Evolutionary conservation across 805 yeast genomes (phyloP).

Genomic region (Candida patagonica): DNA sequence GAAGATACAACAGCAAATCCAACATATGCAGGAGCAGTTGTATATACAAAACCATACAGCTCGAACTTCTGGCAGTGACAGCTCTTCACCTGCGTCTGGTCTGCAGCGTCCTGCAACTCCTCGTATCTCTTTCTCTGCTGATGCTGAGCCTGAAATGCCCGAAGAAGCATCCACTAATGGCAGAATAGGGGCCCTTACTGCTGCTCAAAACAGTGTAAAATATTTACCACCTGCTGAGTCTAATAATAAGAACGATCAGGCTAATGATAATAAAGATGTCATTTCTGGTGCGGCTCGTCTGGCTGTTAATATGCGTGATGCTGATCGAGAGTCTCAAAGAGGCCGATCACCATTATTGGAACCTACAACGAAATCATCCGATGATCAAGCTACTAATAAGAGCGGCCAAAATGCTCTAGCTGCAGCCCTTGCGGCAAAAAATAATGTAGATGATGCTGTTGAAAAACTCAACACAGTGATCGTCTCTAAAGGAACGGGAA

Average conservation of each 20-base stretch:
- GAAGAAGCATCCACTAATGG: conserved; percentile 5
- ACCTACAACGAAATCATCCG: not conserved
- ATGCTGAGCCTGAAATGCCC: conserved; percentile 1
- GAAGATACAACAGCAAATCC: conserved; percentile 1
- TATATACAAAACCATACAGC: conserved; percentile 3
- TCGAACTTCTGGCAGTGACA: not conserved
- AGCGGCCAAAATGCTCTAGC: conserved; percentile 12
- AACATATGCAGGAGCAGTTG: conserved; percentile 3
- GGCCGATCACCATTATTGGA: not conserved
- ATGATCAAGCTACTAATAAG: not conserved
- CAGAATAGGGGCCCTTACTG: too few relatives aligned
- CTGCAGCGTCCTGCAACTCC: conserved; percentile 4
- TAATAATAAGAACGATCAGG: not conserved
- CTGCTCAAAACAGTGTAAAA: not conserved
- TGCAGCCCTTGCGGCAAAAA: conserved; percentile 16
- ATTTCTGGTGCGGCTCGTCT: not conserved
- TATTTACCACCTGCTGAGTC: not conserved
- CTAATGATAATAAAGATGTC: not conserved
- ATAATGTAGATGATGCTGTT: conserved; percentile 13
- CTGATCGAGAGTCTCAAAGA: not conserved
- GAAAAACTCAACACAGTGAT: conserved; percentile 12
- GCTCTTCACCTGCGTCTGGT: not conserved
- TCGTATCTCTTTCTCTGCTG: conserved; percentile 2
- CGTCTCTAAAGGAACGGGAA: not conserved
- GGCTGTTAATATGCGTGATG: not conserved